Conservation (phyloP, 331 rosid genomes). For the Rosa hybrid region DNA sequence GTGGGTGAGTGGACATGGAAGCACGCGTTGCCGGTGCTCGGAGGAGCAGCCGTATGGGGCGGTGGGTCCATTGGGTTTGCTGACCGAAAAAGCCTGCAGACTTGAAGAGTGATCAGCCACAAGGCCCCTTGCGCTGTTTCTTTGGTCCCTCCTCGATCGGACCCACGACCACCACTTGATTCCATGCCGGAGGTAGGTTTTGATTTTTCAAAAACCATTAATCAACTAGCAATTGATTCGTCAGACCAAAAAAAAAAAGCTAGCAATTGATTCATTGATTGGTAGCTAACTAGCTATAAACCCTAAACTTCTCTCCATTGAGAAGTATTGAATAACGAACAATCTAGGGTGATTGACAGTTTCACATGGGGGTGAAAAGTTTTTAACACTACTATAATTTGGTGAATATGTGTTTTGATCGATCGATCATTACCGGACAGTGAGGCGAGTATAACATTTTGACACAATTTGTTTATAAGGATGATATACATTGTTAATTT, state of each 20-base stretch:
- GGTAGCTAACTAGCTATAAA: not conserved
- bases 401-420: too few species aligned
- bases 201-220: not conserved
- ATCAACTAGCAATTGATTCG: not conserved
- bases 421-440: too few species aligned
- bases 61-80: constrained; percentile 71
- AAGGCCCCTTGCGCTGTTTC: constrained; percentile 27
- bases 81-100: constrained; percentile 40
- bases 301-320: not conserved
- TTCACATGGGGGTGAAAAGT: too few species aligned
- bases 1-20: constrained; percentile 38
- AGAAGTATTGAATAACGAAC: not conserved
- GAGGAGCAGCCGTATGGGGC: constrained; percentile 68
- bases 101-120: constrained; percentile 19
- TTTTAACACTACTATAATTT: too few species aligned
- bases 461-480: too few species aligned
- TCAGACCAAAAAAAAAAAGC: too few species aligned
- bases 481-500: too few species aligned
- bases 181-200: constrained; percentile 4
- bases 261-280: not conserved
- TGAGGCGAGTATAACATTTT: too few species aligned
- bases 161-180: constrained; percentile 34
- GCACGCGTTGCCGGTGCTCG: constrained; percentile 88
- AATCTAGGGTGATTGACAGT: too few species aligned
- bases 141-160: constrained; percentile 18